Percentiles rank a stretch among this genome's conserved stretches.
These are phyloP conservation scores for Pholiota molesta DNA, from an alignment of 768 basidiomycete genomes.

Conservation along the genomic window DNA sequence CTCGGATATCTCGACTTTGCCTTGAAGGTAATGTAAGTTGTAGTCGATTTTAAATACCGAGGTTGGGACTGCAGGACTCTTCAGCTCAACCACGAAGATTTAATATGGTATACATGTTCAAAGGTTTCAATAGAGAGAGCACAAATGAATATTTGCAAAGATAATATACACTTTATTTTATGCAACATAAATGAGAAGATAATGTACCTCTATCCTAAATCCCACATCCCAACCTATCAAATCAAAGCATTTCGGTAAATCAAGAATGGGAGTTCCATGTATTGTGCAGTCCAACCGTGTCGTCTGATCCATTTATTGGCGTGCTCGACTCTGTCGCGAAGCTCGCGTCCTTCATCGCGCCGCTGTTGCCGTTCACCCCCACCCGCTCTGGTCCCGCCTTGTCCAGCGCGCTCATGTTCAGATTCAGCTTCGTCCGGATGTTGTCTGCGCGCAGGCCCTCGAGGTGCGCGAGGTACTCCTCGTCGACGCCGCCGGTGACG, in stretches of 20 bases:
- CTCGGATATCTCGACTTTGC: no score
- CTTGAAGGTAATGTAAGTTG: no score
- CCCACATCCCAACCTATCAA: not conserved
- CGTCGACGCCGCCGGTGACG: slow-evolving; percentile 90
- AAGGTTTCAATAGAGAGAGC: no score
- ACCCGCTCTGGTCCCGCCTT: slow-evolving; percentile 31
- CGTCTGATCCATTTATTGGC: slow-evolving; percentile 65
- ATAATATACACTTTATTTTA: slow-evolving; percentile 14
- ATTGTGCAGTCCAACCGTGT: slow-evolving; percentile 82
- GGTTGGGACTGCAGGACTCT: no score
- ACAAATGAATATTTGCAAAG: not conserved
- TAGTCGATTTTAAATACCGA: no score
- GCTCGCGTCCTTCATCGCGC: slow-evolving; percentile 13
- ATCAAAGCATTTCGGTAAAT: not conserved
- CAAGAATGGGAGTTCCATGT: slow-evolving; percentile 48
- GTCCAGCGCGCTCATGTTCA: slow-evolving; percentile 35
- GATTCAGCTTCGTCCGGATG: slow-evolving; percentile 57
- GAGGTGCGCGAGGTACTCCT: slow-evolving; percentile 74
- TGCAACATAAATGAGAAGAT: slow-evolving; percentile 14
- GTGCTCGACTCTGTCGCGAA: slow-evolving; percentile 36
- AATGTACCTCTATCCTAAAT: slow-evolving; percentile 13
- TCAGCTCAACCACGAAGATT: no score
- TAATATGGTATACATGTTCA: no score
- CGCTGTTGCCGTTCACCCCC: slow-evolving; percentile 16
- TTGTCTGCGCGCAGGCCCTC: slow-evolving; percentile 85